Base-by-base conservation (phyloP, 2,329 filamentous ascomycete species). In the Truncatella angustata region DNA sequence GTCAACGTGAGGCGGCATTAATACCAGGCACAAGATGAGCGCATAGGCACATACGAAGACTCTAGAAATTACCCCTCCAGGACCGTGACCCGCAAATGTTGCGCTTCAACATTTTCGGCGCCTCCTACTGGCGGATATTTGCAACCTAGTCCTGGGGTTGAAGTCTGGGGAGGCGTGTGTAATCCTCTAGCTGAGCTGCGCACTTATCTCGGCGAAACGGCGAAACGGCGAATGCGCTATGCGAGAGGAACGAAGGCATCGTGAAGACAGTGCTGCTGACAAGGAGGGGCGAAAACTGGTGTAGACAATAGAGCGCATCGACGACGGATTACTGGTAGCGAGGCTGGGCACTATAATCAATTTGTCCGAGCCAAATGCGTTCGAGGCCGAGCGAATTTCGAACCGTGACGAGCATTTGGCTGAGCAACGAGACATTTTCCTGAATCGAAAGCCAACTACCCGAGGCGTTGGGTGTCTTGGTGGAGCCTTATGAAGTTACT, bases 401-500 rank as follows among this genome's bases (percentile, higher is more conserved):
- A 32, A 32, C 14, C 28, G 28, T 32, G 28, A 32, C 28, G 28
- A 32, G 14, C 28, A 14, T 14, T 32, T n/a, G n/a, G 28, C 28
- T 32, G 28, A 32, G 28, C 28, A 32, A 32, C 28, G 28, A 47
- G 28, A 35, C 44, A 34, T 47, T 35, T 47, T 47, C 23, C 30
- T 35, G 12, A n/a, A 26, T 47, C 30, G 14, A 20, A 20, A n/a
- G 9, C 7, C 14, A 6, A 9, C 28, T 47, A 28, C 30, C 30
- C 26, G 44, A 47, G 44, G 44, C 44, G 32, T 28, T 47, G 44
- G 44, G n/a, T 35, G 44, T 24, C 12, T 24, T 10, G 40, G 40
- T 44, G 40, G 40, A 44, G 23, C 40, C 16, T 23, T 28, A n/a
- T 35, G 16, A 28, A 47, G 30, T 24, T 47, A 26, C 30, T 35